These are phyloP conservation scores for Viola pubescens DNA, from an alignment of 441 rosid species.

Conservation along the genomic window DNA sequence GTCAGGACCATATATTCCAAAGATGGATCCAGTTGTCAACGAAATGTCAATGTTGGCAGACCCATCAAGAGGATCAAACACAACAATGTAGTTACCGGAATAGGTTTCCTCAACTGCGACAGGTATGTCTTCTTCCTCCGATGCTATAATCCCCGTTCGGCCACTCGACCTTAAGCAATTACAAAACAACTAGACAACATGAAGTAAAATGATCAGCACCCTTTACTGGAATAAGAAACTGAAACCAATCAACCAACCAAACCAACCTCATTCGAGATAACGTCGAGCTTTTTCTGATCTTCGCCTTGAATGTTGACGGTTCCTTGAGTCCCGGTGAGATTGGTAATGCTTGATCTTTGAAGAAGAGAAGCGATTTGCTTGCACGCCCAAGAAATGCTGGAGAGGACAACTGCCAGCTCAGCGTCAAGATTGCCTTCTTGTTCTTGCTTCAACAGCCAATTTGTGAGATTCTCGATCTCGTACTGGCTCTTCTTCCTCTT, in stretches of 20 bases:
- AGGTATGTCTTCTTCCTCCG: constrained; percentile 95
- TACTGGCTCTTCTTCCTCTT: constrained; percentile 18
- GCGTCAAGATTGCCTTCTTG: constrained; percentile 74
- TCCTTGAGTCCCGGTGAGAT: constrained; percentile 81
- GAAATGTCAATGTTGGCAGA: constrained; percentile 92
- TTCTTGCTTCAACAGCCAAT: constrained; percentile 79
- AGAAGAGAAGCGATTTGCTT: constrained; percentile 94
- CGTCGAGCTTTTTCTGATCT: constrained; percentile 96
- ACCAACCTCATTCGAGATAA: constrained; percentile 81
- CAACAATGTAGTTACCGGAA: constrained; percentile 87
- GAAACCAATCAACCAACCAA: background rate
- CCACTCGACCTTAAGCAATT: constrained; percentile 91
- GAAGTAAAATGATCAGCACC: background rate
- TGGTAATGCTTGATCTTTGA: constrained; percentile 76
- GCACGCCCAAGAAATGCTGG: constrained; percentile 88
- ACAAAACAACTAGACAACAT: constrained; percentile 58
- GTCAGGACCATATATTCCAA: constrained; percentile 79
- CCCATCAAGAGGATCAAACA: constrained; percentile 92
- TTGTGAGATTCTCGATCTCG: constrained; percentile 24
- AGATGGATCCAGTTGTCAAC: constrained; percentile 90
- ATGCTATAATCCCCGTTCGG: constrained; percentile 85
- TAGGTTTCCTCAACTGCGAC: constrained; percentile 90
- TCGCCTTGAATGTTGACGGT: constrained; percentile 89
- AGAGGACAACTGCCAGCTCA: constrained; percentile 76
- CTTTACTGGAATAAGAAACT: background rate